These are phyloP conservation scores for Salix suchowensis DNA, from an alignment of 345 rosid species.

Conservation along the genomic window DNA sequence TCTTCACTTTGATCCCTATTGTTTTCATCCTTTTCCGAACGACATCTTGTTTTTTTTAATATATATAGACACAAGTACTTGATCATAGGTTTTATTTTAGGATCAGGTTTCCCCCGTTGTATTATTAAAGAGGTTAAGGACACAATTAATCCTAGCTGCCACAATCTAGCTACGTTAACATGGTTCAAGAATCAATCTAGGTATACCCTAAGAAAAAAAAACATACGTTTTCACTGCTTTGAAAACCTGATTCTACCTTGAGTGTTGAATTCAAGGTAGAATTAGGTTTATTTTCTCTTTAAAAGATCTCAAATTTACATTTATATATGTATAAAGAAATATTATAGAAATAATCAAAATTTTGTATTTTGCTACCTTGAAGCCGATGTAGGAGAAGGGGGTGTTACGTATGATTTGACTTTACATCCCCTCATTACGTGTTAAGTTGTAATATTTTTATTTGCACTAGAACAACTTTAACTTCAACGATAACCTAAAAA, in stretches of 20 bases:
- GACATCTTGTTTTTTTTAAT: too few species aligned
- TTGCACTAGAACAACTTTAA: background rate
- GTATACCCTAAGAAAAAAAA: too few species aligned
- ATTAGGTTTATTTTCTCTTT: too few species aligned
- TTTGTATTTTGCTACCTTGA: background rate
- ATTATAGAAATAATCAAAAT: too few species aligned
- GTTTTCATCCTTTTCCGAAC: background rate
- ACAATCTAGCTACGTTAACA: background rate
- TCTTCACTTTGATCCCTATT: background rate
- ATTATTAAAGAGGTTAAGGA: background rate
- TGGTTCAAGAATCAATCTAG: too few species aligned
- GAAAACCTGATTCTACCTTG: too few species aligned
- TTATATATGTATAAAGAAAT: too few species aligned
- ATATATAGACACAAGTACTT: background rate
- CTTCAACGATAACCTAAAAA: background rate
- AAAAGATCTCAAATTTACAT: too few species aligned
- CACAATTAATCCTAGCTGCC: background rate
- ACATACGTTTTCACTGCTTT: too few species aligned
- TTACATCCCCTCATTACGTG: background rate
- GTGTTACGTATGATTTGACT: background rate
- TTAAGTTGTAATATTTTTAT: background rate
- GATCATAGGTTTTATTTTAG: background rate
- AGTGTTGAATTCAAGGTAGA: too few species aligned
- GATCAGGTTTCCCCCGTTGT: background rate
- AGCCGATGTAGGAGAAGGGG: background rate